Conservation (phyloP, 1,139 yeast genomes). For the Zygoascus meyerae region DNA sequence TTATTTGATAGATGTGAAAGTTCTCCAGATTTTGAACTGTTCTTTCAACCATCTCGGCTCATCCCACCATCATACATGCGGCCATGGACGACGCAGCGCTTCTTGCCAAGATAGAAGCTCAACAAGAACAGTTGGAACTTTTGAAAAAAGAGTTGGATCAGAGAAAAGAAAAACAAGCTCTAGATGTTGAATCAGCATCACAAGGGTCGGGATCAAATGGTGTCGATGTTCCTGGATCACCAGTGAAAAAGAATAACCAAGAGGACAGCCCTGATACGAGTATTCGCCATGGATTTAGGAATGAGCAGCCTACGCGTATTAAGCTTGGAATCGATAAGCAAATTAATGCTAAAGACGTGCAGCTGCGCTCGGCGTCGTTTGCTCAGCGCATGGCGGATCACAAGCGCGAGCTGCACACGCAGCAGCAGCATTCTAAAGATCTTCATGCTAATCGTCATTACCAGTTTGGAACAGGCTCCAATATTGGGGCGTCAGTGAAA, state of each 20-base stretch:
- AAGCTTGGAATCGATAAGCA: constrained; percentile 15
- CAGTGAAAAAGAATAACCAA: not conserved
- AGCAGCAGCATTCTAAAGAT: not conserved
- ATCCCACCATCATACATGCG: not conserved
- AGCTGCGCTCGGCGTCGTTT: not conserved
- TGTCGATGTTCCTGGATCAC: constrained; percentile 6
- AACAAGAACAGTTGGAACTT: not conserved
- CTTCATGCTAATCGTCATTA: not conserved
- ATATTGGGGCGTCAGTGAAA: constrained; percentile 1
- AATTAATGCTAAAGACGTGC: not conserved
- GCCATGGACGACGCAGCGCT: constrained; percentile 1
- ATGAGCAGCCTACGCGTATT: constrained; percentile 13
- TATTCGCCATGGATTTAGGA: not conserved
- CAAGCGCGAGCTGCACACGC: too few relatives aligned
- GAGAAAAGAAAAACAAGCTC: not conserved
- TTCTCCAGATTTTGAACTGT: too few relatives aligned
- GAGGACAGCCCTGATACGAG: not conserved
- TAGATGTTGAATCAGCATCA: not conserved
- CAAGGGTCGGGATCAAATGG: not conserved
- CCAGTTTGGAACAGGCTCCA: constrained; percentile 12
- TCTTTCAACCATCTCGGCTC: too few relatives aligned
- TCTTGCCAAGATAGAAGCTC: not conserved
- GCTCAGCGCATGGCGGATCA: too few relatives aligned
- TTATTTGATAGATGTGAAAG: too few relatives aligned
- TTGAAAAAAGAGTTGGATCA: not conserved